Evolutionary conservation across 2,329 filamentous ascomycete species (phyloP), one percentile per base, ranked within the genome.

Genomic region (Colletotrichum sp.): DNA sequence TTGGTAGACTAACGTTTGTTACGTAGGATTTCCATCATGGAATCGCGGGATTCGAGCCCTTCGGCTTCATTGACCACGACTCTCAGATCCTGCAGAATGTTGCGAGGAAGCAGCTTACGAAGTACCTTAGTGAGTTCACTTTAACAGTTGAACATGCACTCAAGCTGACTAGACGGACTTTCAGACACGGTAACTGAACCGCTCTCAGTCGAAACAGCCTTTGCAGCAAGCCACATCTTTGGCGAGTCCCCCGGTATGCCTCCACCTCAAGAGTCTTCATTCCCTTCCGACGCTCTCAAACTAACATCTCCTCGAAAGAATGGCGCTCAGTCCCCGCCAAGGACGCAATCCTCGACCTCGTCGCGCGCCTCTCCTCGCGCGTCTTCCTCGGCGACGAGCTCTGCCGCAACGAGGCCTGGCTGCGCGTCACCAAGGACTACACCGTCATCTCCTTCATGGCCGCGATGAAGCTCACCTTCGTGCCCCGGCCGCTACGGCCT

Each of bases 291-390:
- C 32, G 32, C 32, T 34, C 12, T 13, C 32, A 34, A 34, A 24
- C 55, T 60, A 26, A 60, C 3, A 4, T 8, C 16, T 8, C 15
- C 26, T 5, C 8, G 3, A n/a, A 24, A 88, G 81, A 68, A 79
- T 79, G 34, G 75, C 77, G 8, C 75, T 76, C 8, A 49, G 63
- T 59, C 12, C 28, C 36, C 8, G n/a, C 28, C 13, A 73, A 73
- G 2, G 26, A 49, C n/a, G 32, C 39, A 1, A 34, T 75, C 26
- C 63, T 76, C 9, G 68, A 75, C 26, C 36, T 89, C 12, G 84
- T 91, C 12, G 87, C 88, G 13, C 86, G 88, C 10, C 77, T 90
- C n/a, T 89, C 89, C 0, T 87, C 89, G 5, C 83, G 87, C 7
- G 84, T 89, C 7, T 90, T 90, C 77, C 79, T 90, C 4, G 89